Evolutionary conservation across 1,139 yeast species (phyloP), one percentile per base, ranked within the genome.

Genomic region (Yamadazyma trypodendri): DNA sequence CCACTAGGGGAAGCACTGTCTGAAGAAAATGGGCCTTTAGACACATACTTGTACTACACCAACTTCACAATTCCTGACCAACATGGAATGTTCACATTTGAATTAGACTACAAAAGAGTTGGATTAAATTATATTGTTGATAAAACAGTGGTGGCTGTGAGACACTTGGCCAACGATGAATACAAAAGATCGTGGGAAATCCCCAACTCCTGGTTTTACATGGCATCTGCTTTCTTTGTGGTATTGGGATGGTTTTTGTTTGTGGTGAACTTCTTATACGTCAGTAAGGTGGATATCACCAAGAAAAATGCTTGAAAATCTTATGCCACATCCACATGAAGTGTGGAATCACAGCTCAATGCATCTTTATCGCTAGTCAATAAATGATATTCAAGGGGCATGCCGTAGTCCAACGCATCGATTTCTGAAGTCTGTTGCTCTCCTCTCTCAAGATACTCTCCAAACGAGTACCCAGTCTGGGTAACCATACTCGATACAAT

Each of bases 111-210:
- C 68, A 77, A 78, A 60, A 80, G 96, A 55, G 69, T 78, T n/a
- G 97, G 97, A 7, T 70, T 75, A 49, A 73, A 85, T 22, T 88
- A 70, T 60, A 61, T 92, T 43, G 69, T 70, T 14, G 87, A 84
- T 53, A 74, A 77, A 45, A 73, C 74, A 42, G 81, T 84, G 13
- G 89, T 89, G 34, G 81, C 97, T 2, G 83, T 94, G 34, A 81
- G 98, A 60, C 97, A 94, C 61, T 76, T 87, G 55, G 97, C 97
- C 44, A 92, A 90, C 59, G 96, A 92, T 60, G 98, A 94, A 65
- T 94, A 83, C 70, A 84, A 84, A 48, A 79, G 97, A 63, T 83
- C 95, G 29, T 92, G 95, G 94, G 87, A 86, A 44, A 89, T 94
- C 57, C 72, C 95, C 35, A 89, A 90, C 63, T 78, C 97, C 2